A percentile compares a stretch with the other conserved stretches of the same genome.
Evolutionary conservation across 1,284 basidiomycete species (phyloP).

Genomic region (Pseudozyma thailandica): DNA sequence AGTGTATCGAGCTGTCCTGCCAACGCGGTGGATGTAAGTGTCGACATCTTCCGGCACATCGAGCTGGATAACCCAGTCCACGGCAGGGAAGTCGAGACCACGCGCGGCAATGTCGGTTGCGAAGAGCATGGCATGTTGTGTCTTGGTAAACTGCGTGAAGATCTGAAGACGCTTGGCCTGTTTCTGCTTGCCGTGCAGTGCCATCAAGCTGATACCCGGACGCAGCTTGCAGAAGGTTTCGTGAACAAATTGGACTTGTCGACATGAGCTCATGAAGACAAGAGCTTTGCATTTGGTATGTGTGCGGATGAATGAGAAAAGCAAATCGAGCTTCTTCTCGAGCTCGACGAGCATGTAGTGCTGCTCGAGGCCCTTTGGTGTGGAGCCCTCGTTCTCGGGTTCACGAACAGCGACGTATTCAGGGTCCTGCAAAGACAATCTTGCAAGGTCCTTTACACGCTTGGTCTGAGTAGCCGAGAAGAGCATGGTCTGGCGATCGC

Average conservation of each 20-base stretch:
- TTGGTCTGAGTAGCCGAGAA: conserved; percentile 97
- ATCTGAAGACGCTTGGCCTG: conserved; percentile 81
- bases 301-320: conserved; percentile 95
- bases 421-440: conserved; percentile 86
- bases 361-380: conserved; percentile 82
- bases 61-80: conserved; percentile 98
- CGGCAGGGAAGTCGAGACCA: conserved; percentile 93
- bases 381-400: conserved; percentile 69
- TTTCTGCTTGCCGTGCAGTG: conserved; percentile 96
- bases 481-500: conserved; percentile 80
- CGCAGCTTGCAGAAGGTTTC: conserved; percentile 95
- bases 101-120: conserved; percentile 95
- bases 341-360: conserved; percentile 87
- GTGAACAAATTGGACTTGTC: conserved; percentile 87
- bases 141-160: conserved; percentile 61
- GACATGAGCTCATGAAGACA: conserved; percentile 93
- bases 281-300: conserved; percentile 92
- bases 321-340: conserved; percentile 87
- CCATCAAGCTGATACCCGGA: conserved; percentile 88
- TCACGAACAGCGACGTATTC: conserved; percentile 75
- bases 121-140: conserved; percentile 63
- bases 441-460: conserved; percentile 87
- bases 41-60: conserved; percentile 98
- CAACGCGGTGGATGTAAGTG: conserved; percentile 97
- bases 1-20: conserved; percentile 92